Conservation (phyloP, 345 rosid species). For the Dovyalis caffra region DNA sequence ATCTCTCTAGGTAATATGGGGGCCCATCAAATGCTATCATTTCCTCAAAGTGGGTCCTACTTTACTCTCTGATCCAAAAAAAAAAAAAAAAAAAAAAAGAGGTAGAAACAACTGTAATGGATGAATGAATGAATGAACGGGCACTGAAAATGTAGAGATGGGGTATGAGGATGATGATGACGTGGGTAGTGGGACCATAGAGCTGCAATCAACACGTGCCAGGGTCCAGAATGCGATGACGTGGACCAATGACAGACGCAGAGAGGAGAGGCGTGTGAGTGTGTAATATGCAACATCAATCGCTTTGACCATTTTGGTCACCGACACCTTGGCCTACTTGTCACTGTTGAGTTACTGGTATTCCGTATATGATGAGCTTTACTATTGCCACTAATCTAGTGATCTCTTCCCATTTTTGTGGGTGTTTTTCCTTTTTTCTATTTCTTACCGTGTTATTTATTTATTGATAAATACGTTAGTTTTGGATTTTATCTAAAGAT, state of each 20-base stretch:
- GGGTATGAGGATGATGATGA: background rate
- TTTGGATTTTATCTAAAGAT: too few relatives aligned
- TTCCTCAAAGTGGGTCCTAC: slow-evolving; percentile 1
- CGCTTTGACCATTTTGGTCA: slow-evolving; percentile 28
- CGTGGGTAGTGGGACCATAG: background rate
- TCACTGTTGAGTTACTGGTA: slow-evolving; percentile 19
- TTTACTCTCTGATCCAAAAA: background rate
- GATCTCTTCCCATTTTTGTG: too few relatives aligned
- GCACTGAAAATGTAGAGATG: slow-evolving; percentile 12
- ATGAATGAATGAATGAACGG: background rate
- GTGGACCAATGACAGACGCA: background rate
- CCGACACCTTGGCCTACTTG: slow-evolving; percentile 31
- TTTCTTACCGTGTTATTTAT: too few relatives aligned
- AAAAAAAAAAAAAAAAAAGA: too few relatives aligned
- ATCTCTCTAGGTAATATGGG: background rate
- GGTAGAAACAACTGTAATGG: too few relatives aligned
- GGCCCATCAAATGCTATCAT: background rate
- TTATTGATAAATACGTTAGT: too few relatives aligned
- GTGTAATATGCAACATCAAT: slow-evolving; percentile 22
- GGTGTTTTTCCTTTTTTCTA: too few relatives aligned
- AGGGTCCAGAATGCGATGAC: background rate
- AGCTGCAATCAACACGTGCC: slow-evolving; percentile 16
- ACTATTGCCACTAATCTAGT: slow-evolving; percentile 8
- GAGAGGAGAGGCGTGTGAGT: slow-evolving; percentile 10
- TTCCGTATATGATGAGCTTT: background rate